These are phyloP conservation scores for Russula griseocarnosa DNA, from an alignment of 768 basidiomycete genomes.

Conservation along the genomic window DNA sequence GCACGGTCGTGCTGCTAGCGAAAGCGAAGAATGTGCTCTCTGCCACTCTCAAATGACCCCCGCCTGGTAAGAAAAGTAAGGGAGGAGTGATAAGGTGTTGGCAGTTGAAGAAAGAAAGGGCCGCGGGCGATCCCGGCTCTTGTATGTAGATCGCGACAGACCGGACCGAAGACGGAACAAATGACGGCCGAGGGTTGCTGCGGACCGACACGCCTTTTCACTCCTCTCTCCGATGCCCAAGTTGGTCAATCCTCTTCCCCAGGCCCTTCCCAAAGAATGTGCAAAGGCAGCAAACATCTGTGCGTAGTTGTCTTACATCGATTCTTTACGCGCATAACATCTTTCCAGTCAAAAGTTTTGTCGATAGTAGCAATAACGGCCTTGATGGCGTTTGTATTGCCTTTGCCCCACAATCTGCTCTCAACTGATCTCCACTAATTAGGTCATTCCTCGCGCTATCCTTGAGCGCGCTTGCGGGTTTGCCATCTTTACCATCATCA, in stretches of 20 bases:
- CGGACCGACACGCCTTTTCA: not conserved
- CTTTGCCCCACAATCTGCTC: not conserved
- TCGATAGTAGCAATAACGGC: slow-evolving; percentile 74
- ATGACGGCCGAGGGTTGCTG: not conserved
- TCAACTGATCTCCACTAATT: not conserved
- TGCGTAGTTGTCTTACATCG: slow-evolving; percentile 37
- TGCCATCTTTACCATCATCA: slow-evolving; percentile 87
- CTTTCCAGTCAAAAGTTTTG: slow-evolving; percentile 72
- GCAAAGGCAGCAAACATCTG: slow-evolving; percentile 84
- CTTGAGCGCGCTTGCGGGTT: slow-evolving; percentile 66
- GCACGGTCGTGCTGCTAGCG: slow-evolving; percentile 39
- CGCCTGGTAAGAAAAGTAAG: slow-evolving; percentile 26
- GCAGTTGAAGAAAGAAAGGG: slow-evolving; percentile 20
- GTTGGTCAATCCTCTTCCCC: slow-evolving; percentile 48
- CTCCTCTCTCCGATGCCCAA: slow-evolving; percentile 34
- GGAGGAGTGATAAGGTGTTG: slow-evolving; percentile 37
- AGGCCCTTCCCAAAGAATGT: slow-evolving; percentile 77
- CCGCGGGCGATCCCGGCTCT: not conserved
- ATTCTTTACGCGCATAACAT: slow-evolving; percentile 1
- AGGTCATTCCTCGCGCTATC: slow-evolving; percentile 55
- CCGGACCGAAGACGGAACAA: not conserved
- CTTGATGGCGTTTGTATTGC: slow-evolving; percentile 62
- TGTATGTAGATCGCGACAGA: not conserved
- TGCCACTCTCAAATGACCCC: slow-evolving; percentile 34
- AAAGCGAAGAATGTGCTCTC: slow-evolving; percentile 35